phyloP scores from a whole-genome alignment of 2,329 filamentous ascomycete species.

The Epichloe bromicola region DNA sequence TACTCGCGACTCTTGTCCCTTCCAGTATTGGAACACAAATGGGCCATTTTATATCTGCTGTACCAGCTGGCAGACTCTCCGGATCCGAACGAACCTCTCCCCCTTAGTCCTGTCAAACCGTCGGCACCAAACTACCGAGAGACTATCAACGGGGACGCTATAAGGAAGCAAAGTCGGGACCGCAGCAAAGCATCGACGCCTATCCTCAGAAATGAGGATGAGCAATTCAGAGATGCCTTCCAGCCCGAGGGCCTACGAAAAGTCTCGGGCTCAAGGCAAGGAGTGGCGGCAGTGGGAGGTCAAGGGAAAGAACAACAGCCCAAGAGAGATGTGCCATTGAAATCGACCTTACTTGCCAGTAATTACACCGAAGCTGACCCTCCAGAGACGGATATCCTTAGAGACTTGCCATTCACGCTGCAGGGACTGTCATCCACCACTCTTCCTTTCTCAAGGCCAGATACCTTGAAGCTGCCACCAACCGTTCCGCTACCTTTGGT shows the following conservation, averaged over 20 bases:
- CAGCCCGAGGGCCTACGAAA: slow-evolving; percentile 37
- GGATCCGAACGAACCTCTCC: slow-evolving; percentile 38
- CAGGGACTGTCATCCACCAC: slow-evolving; percentile 85
- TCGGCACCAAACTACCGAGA: slow-evolving; percentile 25
- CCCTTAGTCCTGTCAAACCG: slow-evolving; percentile 29
- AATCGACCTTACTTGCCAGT: slow-evolving; percentile 43
- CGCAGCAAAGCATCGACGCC: slow-evolving; percentile 23
- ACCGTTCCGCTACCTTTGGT: slow-evolving; percentile 74
- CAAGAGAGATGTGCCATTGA: slow-evolving; percentile 40
- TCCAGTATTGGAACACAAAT: slow-evolving; percentile 88
- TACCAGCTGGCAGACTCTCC: slow-evolving; percentile 66
- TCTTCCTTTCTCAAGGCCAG: slow-evolving; percentile 58
- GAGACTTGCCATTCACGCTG: slow-evolving; percentile 82
- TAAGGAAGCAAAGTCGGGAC: slow-evolving; percentile 25
- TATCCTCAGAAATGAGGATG: slow-evolving; percentile 30
- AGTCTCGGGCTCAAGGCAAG: slow-evolving; percentile 27
- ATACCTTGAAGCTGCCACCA: slow-evolving; percentile 60
- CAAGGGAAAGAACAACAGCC: slow-evolving; percentile 20
- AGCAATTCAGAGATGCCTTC: slow-evolving; percentile 39
- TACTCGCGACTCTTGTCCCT: slow-evolving; percentile 83
- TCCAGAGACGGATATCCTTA: slow-evolving; percentile 52
- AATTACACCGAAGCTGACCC: slow-evolving; percentile 46
- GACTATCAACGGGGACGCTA: slow-evolving; percentile 22
- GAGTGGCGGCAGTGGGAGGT: slow-evolving; percentile 11
- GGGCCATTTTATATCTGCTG: slow-evolving; percentile 87